These are phyloP conservation scores for Paecilomyces niveus DNA, from an alignment of 2,329 filamentous ascomycete species.

Conservation along the genomic window DNA sequence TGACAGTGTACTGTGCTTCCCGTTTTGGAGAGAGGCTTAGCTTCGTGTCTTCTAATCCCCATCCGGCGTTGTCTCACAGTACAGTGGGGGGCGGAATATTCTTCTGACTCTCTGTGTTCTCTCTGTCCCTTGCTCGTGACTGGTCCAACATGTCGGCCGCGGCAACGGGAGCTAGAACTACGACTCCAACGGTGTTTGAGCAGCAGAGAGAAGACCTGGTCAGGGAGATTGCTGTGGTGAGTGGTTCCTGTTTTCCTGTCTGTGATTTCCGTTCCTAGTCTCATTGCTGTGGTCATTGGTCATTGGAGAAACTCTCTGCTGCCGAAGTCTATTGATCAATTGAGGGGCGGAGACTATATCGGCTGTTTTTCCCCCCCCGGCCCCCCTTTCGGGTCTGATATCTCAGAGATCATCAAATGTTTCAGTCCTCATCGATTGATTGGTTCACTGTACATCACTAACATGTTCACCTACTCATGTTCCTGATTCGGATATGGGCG, in stretches of 20 bases:
- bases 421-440: not conserved
- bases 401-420: not conserved
- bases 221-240: constrained; percentile 36
- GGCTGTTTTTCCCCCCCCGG: not conserved
- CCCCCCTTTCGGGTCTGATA: not conserved
- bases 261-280: not conserved
- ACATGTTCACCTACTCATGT: not conserved
- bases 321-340: not conserved
- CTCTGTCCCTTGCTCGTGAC: not conserved
- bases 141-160: constrained; percentile 5
- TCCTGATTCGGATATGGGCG: not conserved
- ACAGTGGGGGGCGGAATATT: not conserved
- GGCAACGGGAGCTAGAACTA: constrained; percentile 1
- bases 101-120: not conserved
- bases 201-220: constrained; percentile 37
- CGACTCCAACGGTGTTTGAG: constrained; percentile 32
- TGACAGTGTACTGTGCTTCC: not conserved
- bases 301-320: not conserved
- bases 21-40: not conserved
- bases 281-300: not conserved
- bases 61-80: not conserved
- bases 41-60: not conserved
- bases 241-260: constrained; percentile 7
- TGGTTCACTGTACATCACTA: not conserved
- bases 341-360: not conserved